Evolutionary conservation across 1,139 yeast species (phyloP).

Genomic region (Saccharomyces hybrid): DNA sequence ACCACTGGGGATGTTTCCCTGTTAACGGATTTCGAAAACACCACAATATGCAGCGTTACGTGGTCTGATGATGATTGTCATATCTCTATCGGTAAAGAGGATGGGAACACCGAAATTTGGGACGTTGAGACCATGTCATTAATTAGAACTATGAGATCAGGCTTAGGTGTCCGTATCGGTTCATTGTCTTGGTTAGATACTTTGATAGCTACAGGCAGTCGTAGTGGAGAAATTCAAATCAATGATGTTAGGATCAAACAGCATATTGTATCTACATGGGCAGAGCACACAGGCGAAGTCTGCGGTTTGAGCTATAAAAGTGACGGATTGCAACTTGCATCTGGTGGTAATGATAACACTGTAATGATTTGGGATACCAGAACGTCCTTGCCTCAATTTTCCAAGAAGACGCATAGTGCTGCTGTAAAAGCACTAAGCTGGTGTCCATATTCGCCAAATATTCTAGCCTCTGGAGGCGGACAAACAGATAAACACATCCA

Average conservation of each 20-base stretch:
- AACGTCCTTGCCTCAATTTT: slow-evolving; percentile 62
- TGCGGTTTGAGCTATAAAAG: slow-evolving; percentile 85
- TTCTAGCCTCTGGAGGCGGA: slow-evolving; percentile 96
- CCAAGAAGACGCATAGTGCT: slow-evolving; percentile 77
- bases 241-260: slow-evolving; percentile 88
- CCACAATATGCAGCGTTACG: slow-evolving; percentile 59
- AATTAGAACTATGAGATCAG: slow-evolving; percentile 69
- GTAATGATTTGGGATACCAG: slow-evolving; percentile 95
- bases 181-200: slow-evolving; percentile 84
- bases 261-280: slow-evolving; percentile 57
- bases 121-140: slow-evolving; percentile 74
- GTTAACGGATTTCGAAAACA: slow-evolving; percentile 40
- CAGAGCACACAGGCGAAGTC: slow-evolving; percentile 77
- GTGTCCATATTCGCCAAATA: slow-evolving; percentile 82
- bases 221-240: slow-evolving; percentile 77
- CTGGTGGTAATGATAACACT: slow-evolving; percentile 92
- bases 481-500: slow-evolving; percentile 83
- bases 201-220: slow-evolving; percentile 71
- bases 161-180: slow-evolving; percentile 68
- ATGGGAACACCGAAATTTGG: slow-evolving; percentile 89
- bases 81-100: slow-evolving; percentile 74
- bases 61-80: slow-evolving; percentile 95
- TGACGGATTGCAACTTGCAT: slow-evolving; percentile 81
- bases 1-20: slow-evolving; percentile 70
- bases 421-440: slow-evolving; percentile 95